Base-by-base conservation (phyloP, 2,329 filamentous ascomycete genomes). In the Calonectria naviculata region DNA sequence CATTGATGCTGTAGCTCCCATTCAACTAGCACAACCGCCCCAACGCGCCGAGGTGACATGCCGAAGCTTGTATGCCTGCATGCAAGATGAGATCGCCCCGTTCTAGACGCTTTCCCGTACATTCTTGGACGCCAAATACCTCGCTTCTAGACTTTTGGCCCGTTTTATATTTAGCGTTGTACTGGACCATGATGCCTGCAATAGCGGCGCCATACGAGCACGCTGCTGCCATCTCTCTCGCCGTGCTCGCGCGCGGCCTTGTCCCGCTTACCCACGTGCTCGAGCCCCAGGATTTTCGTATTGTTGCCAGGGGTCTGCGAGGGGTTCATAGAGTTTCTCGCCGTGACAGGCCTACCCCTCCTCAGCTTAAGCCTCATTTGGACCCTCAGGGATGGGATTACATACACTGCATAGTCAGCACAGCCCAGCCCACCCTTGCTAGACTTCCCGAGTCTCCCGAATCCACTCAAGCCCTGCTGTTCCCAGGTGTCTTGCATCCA, bases 341-440 rank as follows among this genome's bases (percentile, higher is more conserved):
- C n/a, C 9, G 52, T 38, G 31, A 13, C 52, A 36, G 52, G 52
- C 52, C 5, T 9, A 38, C 52, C 52, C 52, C 52, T 58, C 52
- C 4, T 8, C 21, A 10, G 10, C 7, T 29, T 58, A 58, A 58
- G 52, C 52, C 52, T 38, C 31, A 58, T 58, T 36, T 21, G 34
- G 34, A 15, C 15, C n/a, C 5, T 34, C 31, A 26, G 38, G 12
- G 52, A 38, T 38, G 31, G 13, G 15, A 56, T 56, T 36, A 36
- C 34, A 38, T 36, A 36, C 34, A 26, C 52, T 58, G 52, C 52
- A 58, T 58, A n/a, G 52, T 58, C 52, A 58, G 52, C 52, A 58
- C 7, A 19, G 21, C 52, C 52, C 31, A 38, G 52, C 52, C 34
- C 7, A 26, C 52, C 52, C 52, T 36, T 58, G 52, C 52, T 58